Percentiles rank a stretch among this genome's conserved stretches.
Evolutionary conservation across 2,329 filamentous ascomycete genomes (phyloP).

Genomic region (Penicillium griseofulvum): DNA sequence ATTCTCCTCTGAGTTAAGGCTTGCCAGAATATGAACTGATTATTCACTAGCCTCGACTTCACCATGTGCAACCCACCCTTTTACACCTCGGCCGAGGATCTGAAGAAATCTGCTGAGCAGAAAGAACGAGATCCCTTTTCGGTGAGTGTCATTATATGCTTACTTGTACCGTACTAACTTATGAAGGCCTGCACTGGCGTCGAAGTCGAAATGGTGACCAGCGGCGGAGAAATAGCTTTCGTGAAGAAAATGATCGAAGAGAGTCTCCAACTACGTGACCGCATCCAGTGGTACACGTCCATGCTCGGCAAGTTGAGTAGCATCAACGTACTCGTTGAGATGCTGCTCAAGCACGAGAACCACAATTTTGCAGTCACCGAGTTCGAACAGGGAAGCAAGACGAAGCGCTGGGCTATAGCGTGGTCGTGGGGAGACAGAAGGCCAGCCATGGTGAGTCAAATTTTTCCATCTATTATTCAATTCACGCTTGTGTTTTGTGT

Average conservation of each 20-base stretch:
- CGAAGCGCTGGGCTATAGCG: constrained; percentile 79
- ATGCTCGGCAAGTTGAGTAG: constrained; percentile 85
- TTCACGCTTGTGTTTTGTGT: background rate
- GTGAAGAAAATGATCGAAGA: constrained; percentile 69
- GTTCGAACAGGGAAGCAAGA: constrained; percentile 74
- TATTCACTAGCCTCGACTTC: constrained; percentile 63
- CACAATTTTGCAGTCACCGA: constrained; percentile 79
- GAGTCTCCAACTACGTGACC: constrained; percentile 57
- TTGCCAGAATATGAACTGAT: background rate
- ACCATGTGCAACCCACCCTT: constrained; percentile 95
- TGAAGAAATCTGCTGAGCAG: constrained; percentile 60
- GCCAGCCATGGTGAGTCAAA: constrained; percentile 52
- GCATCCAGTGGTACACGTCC: constrained; percentile 81
- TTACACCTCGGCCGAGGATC: constrained; percentile 71
- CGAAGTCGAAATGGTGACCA: constrained; percentile 78
- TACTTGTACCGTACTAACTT: background rate
- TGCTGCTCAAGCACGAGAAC: constrained; percentile 57
- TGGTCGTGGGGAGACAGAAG: constrained; percentile 77
- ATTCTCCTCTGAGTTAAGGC: background rate
- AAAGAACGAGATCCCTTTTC: constrained; percentile 70
- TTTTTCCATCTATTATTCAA: background rate
- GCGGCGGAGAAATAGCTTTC: constrained; percentile 75
- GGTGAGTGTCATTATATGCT: constrained; percentile 46
- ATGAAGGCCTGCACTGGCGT: constrained; percentile 64
- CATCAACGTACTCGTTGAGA: constrained; percentile 59